Evolutionary conservation across 2,329 filamentous ascomycete species (phyloP).

Genomic region (Kalaharituber pfeilii): DNA sequence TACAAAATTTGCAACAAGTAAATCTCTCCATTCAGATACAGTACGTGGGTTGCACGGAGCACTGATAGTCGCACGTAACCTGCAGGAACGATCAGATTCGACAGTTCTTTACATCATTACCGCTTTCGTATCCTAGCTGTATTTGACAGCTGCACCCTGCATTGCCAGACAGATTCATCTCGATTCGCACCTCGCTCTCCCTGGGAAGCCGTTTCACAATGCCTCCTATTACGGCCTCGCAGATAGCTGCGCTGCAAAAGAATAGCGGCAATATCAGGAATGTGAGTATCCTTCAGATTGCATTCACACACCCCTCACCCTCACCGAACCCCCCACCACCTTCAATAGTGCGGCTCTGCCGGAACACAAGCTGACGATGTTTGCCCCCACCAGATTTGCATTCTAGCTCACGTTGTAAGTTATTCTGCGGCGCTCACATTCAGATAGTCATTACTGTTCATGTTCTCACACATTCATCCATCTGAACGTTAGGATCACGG

Average conservation of each 20-base stretch:
- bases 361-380: slow-evolving; percentile 1
- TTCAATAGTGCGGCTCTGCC: slow-evolving; percentile 1
- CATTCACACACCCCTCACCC: no score
- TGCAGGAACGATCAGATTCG: no score
- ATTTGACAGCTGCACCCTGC: no score
- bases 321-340: no score
- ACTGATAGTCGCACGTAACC: no score
- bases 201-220: no score
- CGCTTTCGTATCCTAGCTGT: no score
- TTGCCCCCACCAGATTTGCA: slow-evolving; percentile 53
- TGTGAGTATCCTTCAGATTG: slow-evolving; percentile 36
- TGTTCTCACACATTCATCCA: background rate
- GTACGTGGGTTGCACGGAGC: no score
- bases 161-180: no score
- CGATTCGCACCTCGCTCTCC: background rate
- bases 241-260: slow-evolving; percentile 76
- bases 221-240: slow-evolving; percentile 81
- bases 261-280: slow-evolving; percentile 83
- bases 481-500: slow-evolving; percentile 63
- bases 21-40: no score
- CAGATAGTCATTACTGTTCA: background rate
- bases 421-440: slow-evolving; percentile 4
- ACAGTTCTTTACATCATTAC: no score
- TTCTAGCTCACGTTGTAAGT: slow-evolving; percentile 73
- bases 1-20: no score